Percentiles rank a stretch among this genome's conserved stretches.
Conservation (phyloP, 2,329 filamentous ascomycete genomes). For the Orbilia javanica region DNA sequence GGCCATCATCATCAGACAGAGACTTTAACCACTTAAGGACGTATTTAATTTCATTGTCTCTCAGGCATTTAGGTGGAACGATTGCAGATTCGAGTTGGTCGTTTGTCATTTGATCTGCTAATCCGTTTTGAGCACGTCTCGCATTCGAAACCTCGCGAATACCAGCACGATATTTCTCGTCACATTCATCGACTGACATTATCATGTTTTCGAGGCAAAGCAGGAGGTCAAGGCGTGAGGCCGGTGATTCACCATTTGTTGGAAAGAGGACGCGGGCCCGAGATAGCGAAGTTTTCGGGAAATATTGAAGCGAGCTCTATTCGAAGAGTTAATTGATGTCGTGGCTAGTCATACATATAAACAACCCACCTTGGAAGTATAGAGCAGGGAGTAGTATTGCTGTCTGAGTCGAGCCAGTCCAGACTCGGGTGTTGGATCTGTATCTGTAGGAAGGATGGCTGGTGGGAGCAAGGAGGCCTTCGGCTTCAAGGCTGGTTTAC, state of each 20-base stretch:
- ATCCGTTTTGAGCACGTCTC: constrained; percentile 17
- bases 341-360: background rate
- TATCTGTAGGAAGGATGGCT: background rate
- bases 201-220: constrained; percentile 56
- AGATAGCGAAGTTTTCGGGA: constrained; percentile 46
- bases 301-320: constrained; percentile 48
- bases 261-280: constrained; percentile 46
- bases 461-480: background rate
- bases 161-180: constrained; percentile 46
- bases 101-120: constrained; percentile 35
- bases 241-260: constrained; percentile 16
- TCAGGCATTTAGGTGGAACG: constrained; percentile 41
- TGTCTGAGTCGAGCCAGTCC: constrained; percentile 40
- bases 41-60: constrained; percentile 56
- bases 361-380: constrained; percentile 41
- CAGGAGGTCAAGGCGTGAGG: constrained; percentile 54
- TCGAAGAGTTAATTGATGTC: background rate
- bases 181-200: constrained; percentile 38
- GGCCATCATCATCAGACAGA: constrained; percentile 43
- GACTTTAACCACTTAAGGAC: constrained; percentile 54
- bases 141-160: constrained; percentile 34
- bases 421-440: constrained; percentile 23
- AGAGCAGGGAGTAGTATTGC: constrained; percentile 53
- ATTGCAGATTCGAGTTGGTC: constrained; percentile 47
- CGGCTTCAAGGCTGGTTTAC: constrained; percentile 2